These are phyloP conservation scores for Urochloa ruziziensis DNA, from an alignment of 176 grass and related monocot genomes.

Conservation along the genomic window DNA sequence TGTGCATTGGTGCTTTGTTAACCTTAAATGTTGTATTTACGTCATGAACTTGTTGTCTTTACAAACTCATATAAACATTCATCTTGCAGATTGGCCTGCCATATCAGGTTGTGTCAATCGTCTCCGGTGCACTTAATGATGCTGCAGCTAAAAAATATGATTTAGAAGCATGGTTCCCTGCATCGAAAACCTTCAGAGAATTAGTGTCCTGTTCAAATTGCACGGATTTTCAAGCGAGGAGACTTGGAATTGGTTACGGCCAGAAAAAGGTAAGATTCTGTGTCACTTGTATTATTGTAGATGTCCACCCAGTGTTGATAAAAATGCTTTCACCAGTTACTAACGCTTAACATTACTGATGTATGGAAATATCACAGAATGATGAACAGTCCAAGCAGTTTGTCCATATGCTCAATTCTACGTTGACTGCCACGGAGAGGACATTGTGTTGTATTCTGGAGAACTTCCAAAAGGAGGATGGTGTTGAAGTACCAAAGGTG, in stretches of 20 bases:
- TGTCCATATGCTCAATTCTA: conserved; percentile 94
- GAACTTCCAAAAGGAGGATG: conserved; percentile 75
- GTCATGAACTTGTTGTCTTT: not conserved
- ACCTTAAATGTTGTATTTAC: not conserved
- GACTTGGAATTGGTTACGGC: conserved; percentile 79
- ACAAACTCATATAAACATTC: not conserved
- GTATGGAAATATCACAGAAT: conserved; percentile 42
- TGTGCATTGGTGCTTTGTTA: not conserved
- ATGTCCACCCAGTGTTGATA: not conserved
- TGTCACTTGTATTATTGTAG: not conserved
- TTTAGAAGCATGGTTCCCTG: conserved; percentile 95
- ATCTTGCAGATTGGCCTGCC: conserved; percentile 72
- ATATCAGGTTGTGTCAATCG: conserved; percentile 86
- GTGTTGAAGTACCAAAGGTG: conserved; percentile 71
- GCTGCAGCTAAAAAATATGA: conserved; percentile 96
- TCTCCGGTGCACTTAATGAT: conserved; percentile 92
- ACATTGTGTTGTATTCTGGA: conserved; percentile 92
- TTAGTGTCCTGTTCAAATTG: conserved; percentile 95
- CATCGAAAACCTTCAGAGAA: conserved; percentile 86
- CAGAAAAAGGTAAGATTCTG: conserved; percentile 74
- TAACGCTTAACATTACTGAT: not conserved
- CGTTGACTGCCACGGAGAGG: conserved; percentile 88
- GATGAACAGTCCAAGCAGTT: conserved; percentile 85
- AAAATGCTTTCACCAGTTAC: not conserved
- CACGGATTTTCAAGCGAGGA: conserved; percentile 93